phyloP scores from a whole-genome alignment of 1,139 yeast genomes.

The Pichia sp. region DNA sequence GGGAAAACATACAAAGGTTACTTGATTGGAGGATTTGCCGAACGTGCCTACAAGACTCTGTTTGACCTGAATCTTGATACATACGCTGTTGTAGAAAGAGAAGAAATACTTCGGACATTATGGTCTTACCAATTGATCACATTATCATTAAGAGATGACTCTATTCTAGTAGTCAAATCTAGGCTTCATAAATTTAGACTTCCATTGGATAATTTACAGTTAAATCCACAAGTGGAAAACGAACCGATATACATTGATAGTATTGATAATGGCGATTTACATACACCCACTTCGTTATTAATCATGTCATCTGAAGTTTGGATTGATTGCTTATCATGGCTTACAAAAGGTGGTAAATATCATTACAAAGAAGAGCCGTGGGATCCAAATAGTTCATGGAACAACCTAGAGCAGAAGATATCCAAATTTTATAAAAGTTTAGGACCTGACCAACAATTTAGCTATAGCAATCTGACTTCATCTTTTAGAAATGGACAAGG shows the following conservation, averaged over 20 bases:
- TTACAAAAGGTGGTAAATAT: constrained; percentile 15
- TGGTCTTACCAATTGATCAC: constrained; percentile 22
- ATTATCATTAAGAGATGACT: constrained; percentile 11
- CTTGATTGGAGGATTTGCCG: constrained; percentile 17
- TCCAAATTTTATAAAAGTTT: constrained; percentile 14
- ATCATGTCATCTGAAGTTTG: constrained; percentile 19
- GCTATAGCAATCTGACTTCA: constrained; percentile 13
- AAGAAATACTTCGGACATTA: constrained; percentile 16
- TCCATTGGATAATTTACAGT: background rate
- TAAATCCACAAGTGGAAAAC: background rate
- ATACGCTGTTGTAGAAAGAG: constrained; percentile 11
- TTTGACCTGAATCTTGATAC: constrained; percentile 9
- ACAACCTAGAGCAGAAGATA: constrained; percentile 10
- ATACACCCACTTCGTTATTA: constrained; percentile 15
- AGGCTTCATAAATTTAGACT: constrained; percentile 3
- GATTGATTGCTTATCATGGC: constrained; percentile 22
- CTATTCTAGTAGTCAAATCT: constrained; percentile 14
- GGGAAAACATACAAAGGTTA: constrained; percentile 9
- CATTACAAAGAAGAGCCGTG: constrained; percentile 17
- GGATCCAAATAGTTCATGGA: constrained; percentile 19
- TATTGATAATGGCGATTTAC: constrained; percentile 9
- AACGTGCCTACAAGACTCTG: constrained; percentile 15
- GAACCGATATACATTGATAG: background rate
- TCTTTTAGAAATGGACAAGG: constrained; percentile 15
- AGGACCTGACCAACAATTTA: constrained; percentile 9